Evolutionary conservation across 768 basidiomycete genomes (phyloP), one percentile per base, ranked within the genome.

Genomic region (Lepiota venenata): DNA sequence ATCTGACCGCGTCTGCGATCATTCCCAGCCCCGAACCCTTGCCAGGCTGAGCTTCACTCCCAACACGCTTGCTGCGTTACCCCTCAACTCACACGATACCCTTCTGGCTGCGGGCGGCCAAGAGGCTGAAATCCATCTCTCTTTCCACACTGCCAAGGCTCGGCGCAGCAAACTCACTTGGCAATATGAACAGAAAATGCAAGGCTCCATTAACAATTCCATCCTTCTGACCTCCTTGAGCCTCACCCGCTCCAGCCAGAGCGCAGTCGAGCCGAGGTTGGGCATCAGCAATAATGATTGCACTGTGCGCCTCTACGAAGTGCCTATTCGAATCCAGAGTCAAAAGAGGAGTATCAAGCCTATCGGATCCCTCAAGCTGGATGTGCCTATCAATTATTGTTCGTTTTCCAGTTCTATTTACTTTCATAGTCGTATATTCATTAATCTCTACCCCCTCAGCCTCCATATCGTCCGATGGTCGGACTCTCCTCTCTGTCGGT

Each of bases 31-130:
- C 29, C 73, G 76, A 20, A 69, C 61, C n/a, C 63, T 86, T 39
- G 77, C 74, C 12, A 69, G 78, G 22, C 70, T 83, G 22, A 57
- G 69, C 4, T 86, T 83, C 64, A 66, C 57, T 15, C 81, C 84
- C 12, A 83, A 82, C 57, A 81, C 81, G 6, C 74, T 85, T 37
- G 64, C 84, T 1, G 76, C 80, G 2, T 69, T 82, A 4, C 68
- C 63, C 4, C 61, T 84, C 14, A 71, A 74, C 5, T 74, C 68
- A 18, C 71, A 78, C 47, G 69, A 77, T 18, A 78, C 76, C 0
- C 73, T 86, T 29, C 65, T 84, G 16, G 84, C 84, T 25, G 84
- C 81, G 14, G 84, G 84, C 57, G 84, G 84, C 6, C 83, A 81
- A 64, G 81, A 84, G n/a, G 80, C 83, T 3, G 82, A 86, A 60